phyloP scores from a whole-genome alignment of 768 basidiomycete genomes.

The Tricholoma sp. region DNA sequence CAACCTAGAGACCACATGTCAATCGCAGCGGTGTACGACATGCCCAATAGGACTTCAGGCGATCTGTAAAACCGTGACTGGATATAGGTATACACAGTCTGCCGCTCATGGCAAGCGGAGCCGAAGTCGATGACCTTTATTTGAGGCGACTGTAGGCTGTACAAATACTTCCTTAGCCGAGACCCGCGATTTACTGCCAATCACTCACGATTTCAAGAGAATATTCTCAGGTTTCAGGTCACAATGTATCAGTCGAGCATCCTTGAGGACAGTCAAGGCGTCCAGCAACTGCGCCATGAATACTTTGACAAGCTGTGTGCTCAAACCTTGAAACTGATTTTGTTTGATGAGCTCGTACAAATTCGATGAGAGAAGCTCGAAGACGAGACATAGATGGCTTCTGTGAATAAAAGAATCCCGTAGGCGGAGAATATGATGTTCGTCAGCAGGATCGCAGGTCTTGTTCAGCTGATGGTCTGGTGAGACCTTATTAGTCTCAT shows the following conservation, averaged over 20 bases:
- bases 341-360: constrained; percentile 99
- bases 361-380: constrained; percentile 94
- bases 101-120: constrained; percentile 96
- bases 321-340: constrained; percentile 97
- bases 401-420: constrained; percentile 96
- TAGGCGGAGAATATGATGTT: constrained; percentile 94
- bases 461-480: constrained; percentile 73
- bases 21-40: constrained; percentile 91
- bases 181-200: background rate
- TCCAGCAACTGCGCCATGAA: constrained; percentile 96
- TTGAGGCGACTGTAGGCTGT: constrained; percentile 89
- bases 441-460: constrained; percentile 87
- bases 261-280: constrained; percentile 87
- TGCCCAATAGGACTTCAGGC: constrained; percentile 92
- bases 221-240: constrained; percentile 99
- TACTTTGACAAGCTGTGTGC: constrained; percentile 96
- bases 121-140: constrained; percentile 99
- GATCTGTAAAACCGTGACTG: constrained; percentile 98
- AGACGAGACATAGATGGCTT: constrained; percentile 94
- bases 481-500: constrained; percentile 3
- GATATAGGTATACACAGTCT: constrained; percentile 99
- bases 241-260: constrained; percentile 94
- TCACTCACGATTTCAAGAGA: constrained; percentile 80
- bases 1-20: constrained; percentile 99
- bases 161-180: constrained; percentile 4